Evolutionary conservation across 306 rosid genomes (phyloP).

Genomic region (Corylus avellana): DNA sequence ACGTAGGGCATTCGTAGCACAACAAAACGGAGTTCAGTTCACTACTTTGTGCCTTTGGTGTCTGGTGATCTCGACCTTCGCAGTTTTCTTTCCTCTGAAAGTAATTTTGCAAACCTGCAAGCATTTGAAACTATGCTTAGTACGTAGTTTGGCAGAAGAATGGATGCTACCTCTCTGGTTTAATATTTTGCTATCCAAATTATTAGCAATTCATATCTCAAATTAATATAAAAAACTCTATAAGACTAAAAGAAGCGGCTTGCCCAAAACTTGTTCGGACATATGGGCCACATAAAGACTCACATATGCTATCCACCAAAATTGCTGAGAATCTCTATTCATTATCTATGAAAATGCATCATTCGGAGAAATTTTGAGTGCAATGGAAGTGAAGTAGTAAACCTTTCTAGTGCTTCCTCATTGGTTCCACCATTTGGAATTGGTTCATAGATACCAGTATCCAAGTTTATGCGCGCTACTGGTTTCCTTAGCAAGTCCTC

Average conservation of each 20-base stretch:
- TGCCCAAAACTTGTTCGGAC: no score
- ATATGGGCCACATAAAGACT: no score
- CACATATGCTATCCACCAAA: no score
- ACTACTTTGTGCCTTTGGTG: background rate
- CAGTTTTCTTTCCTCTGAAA: constrained; percentile 38
- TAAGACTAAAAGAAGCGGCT: no score
- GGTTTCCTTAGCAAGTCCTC: constrained; percentile 31
- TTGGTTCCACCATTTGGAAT: constrained; percentile 42
- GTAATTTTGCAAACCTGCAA: constrained; percentile 50
- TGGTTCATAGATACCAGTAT: constrained; percentile 44
- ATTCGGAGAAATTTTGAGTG: background rate
- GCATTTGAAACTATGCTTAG: background rate
- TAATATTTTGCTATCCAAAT: background rate
- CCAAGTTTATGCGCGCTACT: constrained; percentile 39
- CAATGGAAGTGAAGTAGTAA: background rate
- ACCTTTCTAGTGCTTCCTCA: constrained; percentile 54
- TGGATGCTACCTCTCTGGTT: background rate
- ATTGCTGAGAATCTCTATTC: no score
- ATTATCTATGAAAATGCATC: background rate
- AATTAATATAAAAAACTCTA: no score
- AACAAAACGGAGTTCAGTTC: background rate
- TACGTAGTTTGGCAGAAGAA: background rate
- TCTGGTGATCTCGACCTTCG: constrained; percentile 9
- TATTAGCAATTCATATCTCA: no score
- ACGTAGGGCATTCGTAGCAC: background rate